Conservation (phyloP, 768 basidiomycete species). For the Boletus coccyginus region DNA sequence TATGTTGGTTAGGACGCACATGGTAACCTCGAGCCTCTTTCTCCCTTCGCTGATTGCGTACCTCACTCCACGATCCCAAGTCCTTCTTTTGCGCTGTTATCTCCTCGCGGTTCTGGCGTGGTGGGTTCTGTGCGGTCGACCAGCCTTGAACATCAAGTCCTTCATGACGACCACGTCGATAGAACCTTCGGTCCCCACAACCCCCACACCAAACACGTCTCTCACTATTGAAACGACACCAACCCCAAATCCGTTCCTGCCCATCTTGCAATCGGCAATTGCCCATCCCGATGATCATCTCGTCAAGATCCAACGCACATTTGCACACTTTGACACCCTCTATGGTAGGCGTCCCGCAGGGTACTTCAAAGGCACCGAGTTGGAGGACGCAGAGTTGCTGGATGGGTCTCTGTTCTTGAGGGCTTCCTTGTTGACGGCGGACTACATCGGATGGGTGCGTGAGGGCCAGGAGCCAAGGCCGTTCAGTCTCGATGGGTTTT, state of each 20-base stretch:
- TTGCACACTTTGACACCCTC: constrained; percentile 31
- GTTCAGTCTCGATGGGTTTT: constrained; percentile 32
- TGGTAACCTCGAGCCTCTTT: constrained; percentile 29
- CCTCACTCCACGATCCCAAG: constrained; percentile 13
- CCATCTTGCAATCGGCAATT: constrained; percentile 37
- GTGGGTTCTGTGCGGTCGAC: constrained; percentile 32
- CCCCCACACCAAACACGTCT: neutral
- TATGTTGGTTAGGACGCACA: constrained; percentile 17
- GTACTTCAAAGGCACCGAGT: constrained; percentile 25
- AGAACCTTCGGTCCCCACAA: constrained; percentile 8
- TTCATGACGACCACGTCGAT: constrained; percentile 28
- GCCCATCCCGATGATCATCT: constrained; percentile 34
- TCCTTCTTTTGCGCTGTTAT: constrained; percentile 28
- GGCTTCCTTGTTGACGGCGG: constrained; percentile 26
- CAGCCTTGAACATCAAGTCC: constrained; percentile 25
- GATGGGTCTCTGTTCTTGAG: constrained; percentile 36
- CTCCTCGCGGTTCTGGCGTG: constrained; percentile 21
- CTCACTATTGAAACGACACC: constrained; percentile 8
- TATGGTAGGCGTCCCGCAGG: constrained; percentile 27
- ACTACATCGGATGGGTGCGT: constrained; percentile 37
- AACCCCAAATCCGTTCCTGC: constrained; percentile 37
- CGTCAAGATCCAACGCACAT: constrained; percentile 29
- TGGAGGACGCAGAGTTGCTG: constrained; percentile 31
- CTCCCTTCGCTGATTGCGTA: constrained; percentile 20
- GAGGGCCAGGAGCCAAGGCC: constrained; percentile 30